Evolutionary conservation across 2,329 filamentous ascomycete genomes (phyloP).

Genomic region (Colletotrichum sidae): DNA sequence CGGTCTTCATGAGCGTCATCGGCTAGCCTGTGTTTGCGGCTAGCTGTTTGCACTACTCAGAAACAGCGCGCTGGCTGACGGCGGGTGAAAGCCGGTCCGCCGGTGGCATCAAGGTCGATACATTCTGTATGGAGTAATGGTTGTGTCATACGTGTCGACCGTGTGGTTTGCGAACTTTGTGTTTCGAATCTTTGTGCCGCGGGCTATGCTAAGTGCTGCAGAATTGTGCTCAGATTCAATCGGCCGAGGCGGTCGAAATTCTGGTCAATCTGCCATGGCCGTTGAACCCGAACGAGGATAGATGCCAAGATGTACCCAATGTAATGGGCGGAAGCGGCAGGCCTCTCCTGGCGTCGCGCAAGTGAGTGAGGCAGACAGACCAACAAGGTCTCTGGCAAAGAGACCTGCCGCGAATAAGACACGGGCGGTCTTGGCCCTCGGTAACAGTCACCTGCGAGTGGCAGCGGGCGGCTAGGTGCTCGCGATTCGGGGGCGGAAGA

Average conservation of each 20-base stretch:
- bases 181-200: background rate
- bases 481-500: too few species aligned
- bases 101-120: conserved; percentile 5
- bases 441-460: background rate
- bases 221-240: background rate
- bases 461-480: background rate
- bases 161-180: background rate
- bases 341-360: background rate
- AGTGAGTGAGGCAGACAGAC: background rate
- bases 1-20: conserved; percentile 17
- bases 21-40: conserved; percentile 1
- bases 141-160: background rate
- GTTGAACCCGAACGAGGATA: background rate
- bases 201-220: background rate
- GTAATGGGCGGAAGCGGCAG: conserved; percentile 15
- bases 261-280: background rate
- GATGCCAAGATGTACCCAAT: conserved; percentile 20
- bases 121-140: background rate
- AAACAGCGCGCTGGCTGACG: conserved; percentile 5
- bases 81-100: conserved; percentile 10
- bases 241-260: background rate
- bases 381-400: background rate
- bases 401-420: conserved; percentile 9
- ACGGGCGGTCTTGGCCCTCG: conserved; percentile 7
- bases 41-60: conserved; percentile 15